A percentile compares a stretch with the other conserved stretches of the same genome.
Evolutionary conservation across 225 moss, liverwort and hornwort genomes (phyloP).

Genomic region (Pseudisothecium myosuroides): DNA sequence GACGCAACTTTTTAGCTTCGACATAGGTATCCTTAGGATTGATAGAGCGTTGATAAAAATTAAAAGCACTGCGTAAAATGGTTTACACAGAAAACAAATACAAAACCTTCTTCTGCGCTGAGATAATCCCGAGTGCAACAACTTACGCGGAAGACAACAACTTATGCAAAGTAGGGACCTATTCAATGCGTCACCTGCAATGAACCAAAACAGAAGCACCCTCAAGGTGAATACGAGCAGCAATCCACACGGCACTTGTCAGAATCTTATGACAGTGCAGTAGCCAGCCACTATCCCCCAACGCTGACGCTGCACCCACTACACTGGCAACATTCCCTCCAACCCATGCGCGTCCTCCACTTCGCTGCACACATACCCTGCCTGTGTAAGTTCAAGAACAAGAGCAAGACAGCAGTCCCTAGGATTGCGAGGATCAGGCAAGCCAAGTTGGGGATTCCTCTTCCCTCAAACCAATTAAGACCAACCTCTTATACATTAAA

Average conservation of each 20-base stretch:
- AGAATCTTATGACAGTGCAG: constrained; percentile 51
- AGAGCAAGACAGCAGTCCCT: background rate
- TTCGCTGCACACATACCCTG: constrained; percentile 51
- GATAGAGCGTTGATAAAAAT: background rate
- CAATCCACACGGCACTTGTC: constrained; percentile 57
- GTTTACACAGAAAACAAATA: background rate
- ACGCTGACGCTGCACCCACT: constrained; percentile 85
- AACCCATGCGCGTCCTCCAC: constrained; percentile 92
- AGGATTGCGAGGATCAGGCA: background rate
- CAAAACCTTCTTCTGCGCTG: background rate
- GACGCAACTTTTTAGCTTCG: background rate
- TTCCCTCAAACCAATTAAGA: background rate
- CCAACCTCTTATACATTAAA: background rate
- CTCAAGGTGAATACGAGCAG: constrained; percentile 49
- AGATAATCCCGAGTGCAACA: background rate
- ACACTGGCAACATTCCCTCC: constrained; percentile 77
- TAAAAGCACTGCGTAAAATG: background rate
- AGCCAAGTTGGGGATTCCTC: background rate
- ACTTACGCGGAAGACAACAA: background rate
- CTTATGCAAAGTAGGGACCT: background rate
- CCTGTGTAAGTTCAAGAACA: constrained; percentile 1
- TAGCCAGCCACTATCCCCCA: constrained; percentile 71
- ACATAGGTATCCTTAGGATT: background rate
- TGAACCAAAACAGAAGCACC: constrained; percentile 58
- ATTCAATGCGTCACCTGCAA: constrained; percentile 33